Evolutionary conservation across 192 early-diverging fungal genomes (phyloP).

Genomic region (Pilaira anomala): DNA sequence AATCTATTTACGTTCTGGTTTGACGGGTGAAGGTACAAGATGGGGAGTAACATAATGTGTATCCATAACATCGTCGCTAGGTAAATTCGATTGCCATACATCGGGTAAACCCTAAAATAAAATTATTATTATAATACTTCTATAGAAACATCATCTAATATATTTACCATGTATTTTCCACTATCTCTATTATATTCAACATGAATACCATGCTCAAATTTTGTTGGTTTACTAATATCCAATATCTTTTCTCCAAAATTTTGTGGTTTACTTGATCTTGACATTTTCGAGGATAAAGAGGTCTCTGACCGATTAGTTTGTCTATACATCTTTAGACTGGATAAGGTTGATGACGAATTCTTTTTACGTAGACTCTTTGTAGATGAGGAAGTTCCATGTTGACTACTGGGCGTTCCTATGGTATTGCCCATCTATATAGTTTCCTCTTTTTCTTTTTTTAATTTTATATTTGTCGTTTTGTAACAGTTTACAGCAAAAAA

Average conservation of each 20-base stretch:
- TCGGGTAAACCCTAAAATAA: slow-evolving; percentile 47
- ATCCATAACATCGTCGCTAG: slow-evolving; percentile 51
- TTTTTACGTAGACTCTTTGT: slow-evolving; percentile 28
- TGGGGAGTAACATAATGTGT: slow-evolving; percentile 53
- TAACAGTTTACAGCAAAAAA: no score
- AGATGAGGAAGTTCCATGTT: slow-evolving; percentile 10
- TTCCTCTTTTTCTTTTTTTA: background rate
- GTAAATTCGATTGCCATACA: slow-evolving; percentile 51
- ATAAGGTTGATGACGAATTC: slow-evolving; percentile 25
- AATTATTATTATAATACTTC: no score
- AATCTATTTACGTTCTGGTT: slow-evolving; percentile 9
- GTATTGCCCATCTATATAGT: slow-evolving; percentile 23
- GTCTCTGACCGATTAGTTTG: slow-evolving; percentile 24
- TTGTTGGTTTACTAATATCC: slow-evolving; percentile 52
- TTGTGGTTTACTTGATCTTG: slow-evolving; percentile 27
- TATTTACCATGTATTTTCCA: slow-evolving; percentile 50
- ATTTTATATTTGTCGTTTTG: background rate
- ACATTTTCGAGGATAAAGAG: slow-evolving; percentile 28
- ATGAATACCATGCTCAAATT: slow-evolving; percentile 56
- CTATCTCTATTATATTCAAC: slow-evolving; percentile 50
- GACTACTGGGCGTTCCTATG: slow-evolving; percentile 18
- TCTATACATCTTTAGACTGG: slow-evolving; percentile 21
- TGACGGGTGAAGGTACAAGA: slow-evolving; percentile 46
- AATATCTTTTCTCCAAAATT: slow-evolving; percentile 41
- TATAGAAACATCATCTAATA: background rate